Evolutionary conservation across 169 alveolate species (phyloP).

Genomic region (Plasmodium gallinaceum): DNA sequence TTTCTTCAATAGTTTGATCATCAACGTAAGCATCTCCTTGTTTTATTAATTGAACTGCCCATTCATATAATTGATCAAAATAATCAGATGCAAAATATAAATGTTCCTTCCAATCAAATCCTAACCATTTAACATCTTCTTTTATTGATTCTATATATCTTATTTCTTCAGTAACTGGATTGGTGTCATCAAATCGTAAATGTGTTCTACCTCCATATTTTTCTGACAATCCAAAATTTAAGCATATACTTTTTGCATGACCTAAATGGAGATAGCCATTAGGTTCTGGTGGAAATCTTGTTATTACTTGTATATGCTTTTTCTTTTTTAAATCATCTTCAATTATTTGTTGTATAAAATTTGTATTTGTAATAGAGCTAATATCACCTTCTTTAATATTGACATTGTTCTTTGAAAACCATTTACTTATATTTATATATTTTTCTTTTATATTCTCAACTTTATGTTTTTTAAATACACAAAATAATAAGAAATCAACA

Average conservation of each 20-base stretch:
- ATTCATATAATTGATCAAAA: slow-evolving; percentile 96
- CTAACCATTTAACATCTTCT: slow-evolving; percentile 96
- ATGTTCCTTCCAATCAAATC: slow-evolving; percentile 95
- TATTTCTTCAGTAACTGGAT: slow-evolving; percentile 97
- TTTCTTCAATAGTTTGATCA: slow-evolving; percentile 95
- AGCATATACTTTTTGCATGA: slow-evolving; percentile 99
- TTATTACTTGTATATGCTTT: slow-evolving; percentile 87
- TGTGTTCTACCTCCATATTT: slow-evolving; percentile 95
- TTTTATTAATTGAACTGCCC: slow-evolving; percentile 96
- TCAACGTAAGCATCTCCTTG: slow-evolving; percentile 98
- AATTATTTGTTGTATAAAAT: slow-evolving; percentile 88
- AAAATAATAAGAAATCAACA: slow-evolving; percentile 31
- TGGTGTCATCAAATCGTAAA: slow-evolving; percentile 99
- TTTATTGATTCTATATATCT: slow-evolving; percentile 95
- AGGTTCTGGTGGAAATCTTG: slow-evolving; percentile 99
- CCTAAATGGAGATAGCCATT: slow-evolving; percentile 99
- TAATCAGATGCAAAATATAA: slow-evolving; percentile 97
- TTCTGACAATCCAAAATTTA: slow-evolving; percentile 96
- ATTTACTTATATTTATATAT: slow-evolving; percentile 12
- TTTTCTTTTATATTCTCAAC: neutral
- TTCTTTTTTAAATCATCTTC: slow-evolving; percentile 87
- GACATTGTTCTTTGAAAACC: slow-evolving; percentile 33
- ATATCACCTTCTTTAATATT: slow-evolving; percentile 26
- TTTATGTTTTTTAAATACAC: slow-evolving; percentile 38
- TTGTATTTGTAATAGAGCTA: slow-evolving; percentile 53